Evolutionary conservation across 352 stramenopile genomes (phyloP).

Genomic region (Blastocystis sp.): DNA sequence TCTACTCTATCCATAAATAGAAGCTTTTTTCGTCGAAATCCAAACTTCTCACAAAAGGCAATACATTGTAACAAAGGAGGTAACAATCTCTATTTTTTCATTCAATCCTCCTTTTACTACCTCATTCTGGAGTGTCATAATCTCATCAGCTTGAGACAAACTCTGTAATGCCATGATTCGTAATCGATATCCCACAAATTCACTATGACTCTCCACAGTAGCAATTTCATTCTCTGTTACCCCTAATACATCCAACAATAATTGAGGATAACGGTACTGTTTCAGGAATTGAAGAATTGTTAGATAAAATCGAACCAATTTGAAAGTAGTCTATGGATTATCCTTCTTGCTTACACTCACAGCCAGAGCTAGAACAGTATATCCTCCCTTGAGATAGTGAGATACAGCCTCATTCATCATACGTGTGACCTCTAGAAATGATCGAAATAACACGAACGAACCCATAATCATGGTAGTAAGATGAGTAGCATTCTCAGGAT

Average conservation of each 20-base stretch:
- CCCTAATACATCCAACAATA: neutral
- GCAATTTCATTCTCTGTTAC: neutral
- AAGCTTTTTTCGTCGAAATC: neutral
- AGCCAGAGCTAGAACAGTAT: neutral
- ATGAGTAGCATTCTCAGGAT: neutral
- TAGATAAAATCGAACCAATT: constrained; percentile 12
- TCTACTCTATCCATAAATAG: constrained; percentile 8
- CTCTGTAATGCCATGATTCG: neutral
- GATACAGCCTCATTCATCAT: constrained; percentile 10
- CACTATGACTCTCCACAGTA: neutral
- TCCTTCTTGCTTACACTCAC: neutral
- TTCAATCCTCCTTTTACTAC: neutral
- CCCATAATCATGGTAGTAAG: neutral
- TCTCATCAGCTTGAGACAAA: neutral
- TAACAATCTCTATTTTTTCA: neutral
- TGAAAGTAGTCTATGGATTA: constrained; percentile 12
- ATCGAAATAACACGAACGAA: neutral
- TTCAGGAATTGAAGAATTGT: neutral
- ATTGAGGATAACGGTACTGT: neutral
- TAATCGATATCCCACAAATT: neutral
- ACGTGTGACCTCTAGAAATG: neutral
- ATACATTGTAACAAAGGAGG: neutral
- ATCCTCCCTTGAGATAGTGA: constrained; percentile 1
- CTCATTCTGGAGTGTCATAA: neutral
- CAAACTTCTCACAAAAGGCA: neutral